Base-by-base conservation (phyloP, 108 stramenopile species). In the Asterionellopsis glacialis region DNA sequence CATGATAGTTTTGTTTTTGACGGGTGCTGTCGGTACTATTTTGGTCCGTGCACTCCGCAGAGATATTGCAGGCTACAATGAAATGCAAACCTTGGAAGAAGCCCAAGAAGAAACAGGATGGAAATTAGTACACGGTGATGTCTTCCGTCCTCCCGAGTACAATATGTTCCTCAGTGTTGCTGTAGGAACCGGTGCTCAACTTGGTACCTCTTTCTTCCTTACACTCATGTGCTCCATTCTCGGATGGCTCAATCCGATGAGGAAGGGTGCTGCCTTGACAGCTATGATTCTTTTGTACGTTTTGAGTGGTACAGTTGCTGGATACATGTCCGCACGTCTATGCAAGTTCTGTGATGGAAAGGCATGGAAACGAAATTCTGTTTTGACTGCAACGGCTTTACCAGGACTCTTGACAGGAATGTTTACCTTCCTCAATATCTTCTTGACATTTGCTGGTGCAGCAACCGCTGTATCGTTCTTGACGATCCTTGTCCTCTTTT, bases 61-160 rank as follows among this genome's bases (percentile, higher is more conserved):
- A 61, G 96, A 95, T 59, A 95, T 95, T 43, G 77, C 84, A 24
- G 77, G 81, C 11, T 95, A 94, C 81, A 97, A 95, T 64, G 96
- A 87, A 51, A 5, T 78, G 63, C 70, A 65, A 24, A 75, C 69
- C n/a, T 51, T 77, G 24, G 16, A 28, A 47, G 45, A 45, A n/a
- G 45, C 25, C 18, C 81, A 90, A 52, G 91, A 92, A 62, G 91
- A 92, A 73, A 81, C 74, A 51, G 94, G 94, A 10, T 95, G 94
- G 94, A 95, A 95, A 70, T 67, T 93, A 59, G 82, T 95, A 11
- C 94, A 93, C 53, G 90, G 90, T 25, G 91, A 93, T 69, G 94
- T 93, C 7, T 93, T 95, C 69, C 83, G 91, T 33, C 89, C 94
- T 23, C 94, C 94, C 7, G 5, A 33, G 7, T 33, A 33, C 33